Conservation (phyloP, 1,284 basidiomycete species). For the Austropuccinia psidii region DNA sequence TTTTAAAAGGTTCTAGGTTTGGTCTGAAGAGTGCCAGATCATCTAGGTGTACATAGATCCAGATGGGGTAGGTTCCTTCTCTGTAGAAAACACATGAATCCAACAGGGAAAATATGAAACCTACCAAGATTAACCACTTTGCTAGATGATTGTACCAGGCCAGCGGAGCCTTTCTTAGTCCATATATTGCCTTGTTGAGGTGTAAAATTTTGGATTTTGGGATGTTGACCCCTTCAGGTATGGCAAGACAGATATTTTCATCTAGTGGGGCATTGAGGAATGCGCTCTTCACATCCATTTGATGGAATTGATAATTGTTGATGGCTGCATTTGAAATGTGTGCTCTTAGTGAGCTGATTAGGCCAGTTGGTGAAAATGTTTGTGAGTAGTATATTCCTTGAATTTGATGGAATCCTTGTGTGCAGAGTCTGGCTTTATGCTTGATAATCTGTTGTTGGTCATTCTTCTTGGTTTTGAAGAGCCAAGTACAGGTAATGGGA, state of each 20-base stretch:
- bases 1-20: background rate
- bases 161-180: background rate
- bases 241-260: background rate
- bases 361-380: background rate
- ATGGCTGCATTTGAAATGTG: background rate
- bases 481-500: background rate
- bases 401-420: slow-evolving; percentile 3
- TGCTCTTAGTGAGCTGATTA: background rate
- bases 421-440: background rate
- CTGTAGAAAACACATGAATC: slow-evolving; percentile 11
- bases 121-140: background rate
- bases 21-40: background rate
- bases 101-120: background rate
- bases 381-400: background rate
- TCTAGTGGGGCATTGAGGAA: background rate
- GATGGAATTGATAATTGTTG: background rate
- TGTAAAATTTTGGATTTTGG: background rate
- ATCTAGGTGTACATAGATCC: background rate
- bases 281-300: background rate
- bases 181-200: background rate
- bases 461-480: background rate
- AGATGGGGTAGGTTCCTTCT: background rate
- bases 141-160: background rate
- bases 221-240: background rate
- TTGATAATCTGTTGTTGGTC: background rate